Evolutionary conservation across 768 basidiomycete species (phyloP).

Genomic region (Sarcomyxa edulis): DNA sequence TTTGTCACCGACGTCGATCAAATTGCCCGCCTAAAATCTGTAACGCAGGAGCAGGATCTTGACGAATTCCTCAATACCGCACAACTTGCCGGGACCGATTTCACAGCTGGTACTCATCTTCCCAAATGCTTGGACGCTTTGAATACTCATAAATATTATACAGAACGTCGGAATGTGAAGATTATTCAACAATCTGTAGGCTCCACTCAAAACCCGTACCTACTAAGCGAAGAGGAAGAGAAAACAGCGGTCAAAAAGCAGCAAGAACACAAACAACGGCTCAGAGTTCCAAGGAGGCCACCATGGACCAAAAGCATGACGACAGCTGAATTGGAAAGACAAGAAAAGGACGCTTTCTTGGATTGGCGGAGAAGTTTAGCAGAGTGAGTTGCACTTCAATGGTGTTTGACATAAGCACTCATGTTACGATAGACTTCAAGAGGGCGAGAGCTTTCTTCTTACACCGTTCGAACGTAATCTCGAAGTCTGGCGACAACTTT

Average conservation of each 20-base stretch:
- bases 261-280: constrained; percentile 59
- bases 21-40: constrained; percentile 71
- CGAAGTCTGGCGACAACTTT: constrained; percentile 98
- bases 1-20: constrained; percentile 63
- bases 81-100: constrained; percentile 90
- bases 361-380: constrained; percentile 93
- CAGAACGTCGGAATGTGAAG: constrained; percentile 78
- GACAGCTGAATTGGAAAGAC: constrained; percentile 71
- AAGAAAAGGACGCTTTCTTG: constrained; percentile 87
- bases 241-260: constrained; percentile 69
- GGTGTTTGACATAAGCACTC: background rate
- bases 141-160: constrained; percentile 7
- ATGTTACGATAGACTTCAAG: constrained; percentile 63
- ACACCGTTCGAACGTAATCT: constrained; percentile 97
- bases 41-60: constrained; percentile 93
- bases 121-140: background rate
- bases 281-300: constrained; percentile 88
- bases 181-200: constrained; percentile 59
- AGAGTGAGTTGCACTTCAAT: constrained; percentile 49
- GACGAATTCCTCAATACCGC: constrained; percentile 96
- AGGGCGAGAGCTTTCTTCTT: constrained; percentile 79
- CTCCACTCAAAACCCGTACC: constrained; percentile 73
- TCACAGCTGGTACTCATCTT: constrained; percentile 75
- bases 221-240: constrained; percentile 82
- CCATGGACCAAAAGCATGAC: constrained; percentile 84